Conservation (phyloP, 2,329 filamentous ascomycete species). For the Trichoderma citrinoviride region DNA sequence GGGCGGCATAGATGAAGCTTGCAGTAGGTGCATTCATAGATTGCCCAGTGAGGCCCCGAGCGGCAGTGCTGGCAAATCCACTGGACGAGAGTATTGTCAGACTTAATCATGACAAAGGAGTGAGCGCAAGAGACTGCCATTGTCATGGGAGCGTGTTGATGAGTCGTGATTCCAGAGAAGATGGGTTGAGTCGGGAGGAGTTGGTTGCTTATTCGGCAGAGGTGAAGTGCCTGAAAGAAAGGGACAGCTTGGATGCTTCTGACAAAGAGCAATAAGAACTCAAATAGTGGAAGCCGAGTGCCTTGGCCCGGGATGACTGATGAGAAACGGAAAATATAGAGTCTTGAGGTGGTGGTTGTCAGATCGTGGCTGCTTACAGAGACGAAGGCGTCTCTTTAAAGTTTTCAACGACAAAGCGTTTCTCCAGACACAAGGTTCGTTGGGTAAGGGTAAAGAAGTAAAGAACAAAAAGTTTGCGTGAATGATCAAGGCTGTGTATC, state of each 20-base stretch:
- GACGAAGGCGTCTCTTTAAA: slow-evolving; percentile 6
- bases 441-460: no score
- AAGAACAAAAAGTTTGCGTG: not conserved
- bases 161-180: not conserved
- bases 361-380: slow-evolving; percentile 18
- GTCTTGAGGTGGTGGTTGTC: not conserved
- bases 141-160: slow-evolving; percentile 27
- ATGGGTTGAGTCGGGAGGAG: not conserved
- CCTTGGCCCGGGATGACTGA: not conserved
- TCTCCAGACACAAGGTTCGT: not conserved
- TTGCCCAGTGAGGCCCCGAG: slow-evolving; percentile 64
- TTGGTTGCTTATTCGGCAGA: not conserved
- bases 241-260: not conserved
- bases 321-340: not conserved
- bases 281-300: not conserved
- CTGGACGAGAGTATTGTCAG: slow-evolving; percentile 61
- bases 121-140: slow-evolving; percentile 59
- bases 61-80: slow-evolving; percentile 66
- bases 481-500: not conserved
- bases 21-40: slow-evolving; percentile 68
- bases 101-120: slow-evolving; percentile 64
- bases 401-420: not conserved
- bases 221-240: not conserved
- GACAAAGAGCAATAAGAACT: not conserved
- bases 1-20: slow-evolving; percentile 62